Evolutionary conservation across 2,329 filamentous ascomycete species (phyloP).

Genomic region (Leptographium procerum): DNA sequence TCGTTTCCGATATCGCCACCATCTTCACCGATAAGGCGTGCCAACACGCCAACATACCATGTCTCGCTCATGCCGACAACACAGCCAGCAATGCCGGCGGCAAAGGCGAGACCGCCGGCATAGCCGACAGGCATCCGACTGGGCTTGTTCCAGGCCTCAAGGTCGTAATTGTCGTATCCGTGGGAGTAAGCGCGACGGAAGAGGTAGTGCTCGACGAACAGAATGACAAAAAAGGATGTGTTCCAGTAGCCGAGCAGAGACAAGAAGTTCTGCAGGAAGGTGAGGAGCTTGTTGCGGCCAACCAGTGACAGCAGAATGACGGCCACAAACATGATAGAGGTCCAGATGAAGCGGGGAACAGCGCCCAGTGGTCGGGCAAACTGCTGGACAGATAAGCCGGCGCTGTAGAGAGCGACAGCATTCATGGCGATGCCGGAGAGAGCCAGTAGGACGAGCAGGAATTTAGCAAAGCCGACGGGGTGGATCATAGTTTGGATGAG

Average conservation of each 20-base stretch:
- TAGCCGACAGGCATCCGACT: slow-evolving; percentile 29
- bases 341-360: slow-evolving; percentile 37
- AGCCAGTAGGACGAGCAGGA: slow-evolving; percentile 48
- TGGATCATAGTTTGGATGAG: slow-evolving; percentile 48
- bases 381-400: slow-evolving; percentile 26
- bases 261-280: slow-evolving; percentile 34
- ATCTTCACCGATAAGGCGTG: slow-evolving; percentile 28
- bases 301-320: slow-evolving; percentile 33
- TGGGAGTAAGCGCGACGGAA: slow-evolving; percentile 26
- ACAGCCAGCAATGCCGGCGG: slow-evolving; percentile 33
- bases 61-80: slow-evolving; percentile 48
- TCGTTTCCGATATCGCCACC: slow-evolving; percentile 41
- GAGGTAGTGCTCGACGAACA: slow-evolving; percentile 35
- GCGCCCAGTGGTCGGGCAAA: slow-evolving; percentile 29
- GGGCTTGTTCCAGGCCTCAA: slow-evolving; percentile 36
- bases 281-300: slow-evolving; percentile 30
- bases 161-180: slow-evolving; percentile 31
- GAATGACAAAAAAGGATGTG: slow-evolving; percentile 34
- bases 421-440: slow-evolving; percentile 37
- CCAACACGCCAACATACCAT: slow-evolving; percentile 38
- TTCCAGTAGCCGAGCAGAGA: slow-evolving; percentile 38
- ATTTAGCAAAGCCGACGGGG: slow-evolving; percentile 49
- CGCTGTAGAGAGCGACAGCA: slow-evolving; percentile 30
- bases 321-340: slow-evolving; percentile 29
- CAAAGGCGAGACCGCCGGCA: slow-evolving; percentile 31